Conservation (phyloP, 2,329 filamentous ascomycete species). For the Xylariaceae sp. region DNA sequence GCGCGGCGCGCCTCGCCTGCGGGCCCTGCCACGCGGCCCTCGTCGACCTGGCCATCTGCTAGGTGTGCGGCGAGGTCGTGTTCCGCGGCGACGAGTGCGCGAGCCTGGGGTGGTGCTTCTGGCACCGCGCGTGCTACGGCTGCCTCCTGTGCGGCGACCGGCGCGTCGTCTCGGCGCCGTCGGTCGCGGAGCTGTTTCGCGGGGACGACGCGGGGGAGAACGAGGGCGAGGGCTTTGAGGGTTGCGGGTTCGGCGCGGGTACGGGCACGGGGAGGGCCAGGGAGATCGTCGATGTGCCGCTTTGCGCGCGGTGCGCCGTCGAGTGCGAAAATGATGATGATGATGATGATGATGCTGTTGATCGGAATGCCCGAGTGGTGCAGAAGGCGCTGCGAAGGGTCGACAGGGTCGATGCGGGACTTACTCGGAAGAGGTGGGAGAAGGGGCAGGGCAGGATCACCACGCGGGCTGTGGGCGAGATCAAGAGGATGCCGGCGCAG, state of each 20-base stretch:
- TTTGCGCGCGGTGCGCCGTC: slow-evolving; percentile 52
- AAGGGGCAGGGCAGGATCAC: slow-evolving; percentile 29
- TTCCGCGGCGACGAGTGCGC: slow-evolving; percentile 57
- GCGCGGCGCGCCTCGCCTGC: slow-evolving; percentile 53
- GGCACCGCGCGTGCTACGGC: slow-evolving; percentile 59
- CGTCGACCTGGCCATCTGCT: slow-evolving; percentile 58
- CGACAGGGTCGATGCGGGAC: slow-evolving; percentile 48
- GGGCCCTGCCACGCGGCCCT: slow-evolving; percentile 49
- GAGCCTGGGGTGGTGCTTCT: slow-evolving; percentile 64
- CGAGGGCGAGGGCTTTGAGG: neutral
- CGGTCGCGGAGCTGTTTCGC: slow-evolving; percentile 40
- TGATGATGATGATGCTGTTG: too few relatives aligned
- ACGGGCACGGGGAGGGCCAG: slow-evolving; percentile 24
- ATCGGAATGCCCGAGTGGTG: too few relatives aligned
- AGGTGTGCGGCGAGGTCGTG: slow-evolving; percentile 59
- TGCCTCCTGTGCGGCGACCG: slow-evolving; percentile 55
- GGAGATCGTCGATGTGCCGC: slow-evolving; percentile 51
- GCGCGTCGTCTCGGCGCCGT: slow-evolving; percentile 40
- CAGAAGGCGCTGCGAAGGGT: slow-evolving; percentile 48
- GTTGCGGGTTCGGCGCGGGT: slow-evolving; percentile 6
- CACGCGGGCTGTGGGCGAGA: slow-evolving; percentile 10
- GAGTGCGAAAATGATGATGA: too few relatives aligned
- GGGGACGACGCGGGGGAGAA: slow-evolving; percentile 7
- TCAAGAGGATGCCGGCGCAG: slow-evolving; percentile 21
- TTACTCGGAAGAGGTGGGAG: slow-evolving; percentile 50